These are phyloP conservation scores for Solanum sejunctum DNA, from an alignment of 257 asterid species.

Conservation along the genomic window DNA sequence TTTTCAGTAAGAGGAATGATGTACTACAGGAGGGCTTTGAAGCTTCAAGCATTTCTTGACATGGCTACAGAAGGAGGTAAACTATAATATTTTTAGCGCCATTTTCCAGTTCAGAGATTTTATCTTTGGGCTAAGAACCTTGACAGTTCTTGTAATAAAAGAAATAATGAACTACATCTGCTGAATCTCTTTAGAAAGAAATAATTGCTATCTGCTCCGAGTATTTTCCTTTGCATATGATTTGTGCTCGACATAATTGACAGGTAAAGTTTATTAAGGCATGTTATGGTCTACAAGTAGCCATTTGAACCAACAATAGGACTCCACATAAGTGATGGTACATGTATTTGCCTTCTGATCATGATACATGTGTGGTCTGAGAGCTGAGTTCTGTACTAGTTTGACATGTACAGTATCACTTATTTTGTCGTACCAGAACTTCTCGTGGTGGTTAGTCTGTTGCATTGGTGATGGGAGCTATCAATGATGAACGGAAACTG, in stretches of 20 bases:
- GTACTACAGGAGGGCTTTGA: constrained; percentile 95
- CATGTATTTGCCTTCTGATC: neutral
- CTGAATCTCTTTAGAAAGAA: neutral
- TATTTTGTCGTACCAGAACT: neutral
- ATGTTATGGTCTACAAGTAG: neutral
- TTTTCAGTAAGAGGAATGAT: constrained; percentile 94
- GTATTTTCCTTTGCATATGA: neutral
- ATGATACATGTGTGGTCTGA: neutral
- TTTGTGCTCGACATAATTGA: neutral
- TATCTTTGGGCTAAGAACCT: neutral
- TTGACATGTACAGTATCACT: neutral
- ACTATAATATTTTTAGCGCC: neutral
- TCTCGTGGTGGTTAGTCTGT: neutral
- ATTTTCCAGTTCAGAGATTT: neutral
- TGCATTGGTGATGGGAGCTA: neutral
- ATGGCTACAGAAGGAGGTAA: constrained; percentile 86
- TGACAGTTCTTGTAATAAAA: neutral
- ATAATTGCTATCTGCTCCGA: neutral
- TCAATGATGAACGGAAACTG: neutral
- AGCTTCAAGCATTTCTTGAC: constrained; percentile 98
- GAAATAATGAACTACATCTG: neutral
- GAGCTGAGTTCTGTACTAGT: neutral
- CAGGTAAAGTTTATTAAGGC: neutral
- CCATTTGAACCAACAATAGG: neutral
- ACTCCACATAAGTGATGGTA: neutral